Conservation (phyloP, 768 basidiomycete genomes). For the Leccinum subtestaceum region DNA sequence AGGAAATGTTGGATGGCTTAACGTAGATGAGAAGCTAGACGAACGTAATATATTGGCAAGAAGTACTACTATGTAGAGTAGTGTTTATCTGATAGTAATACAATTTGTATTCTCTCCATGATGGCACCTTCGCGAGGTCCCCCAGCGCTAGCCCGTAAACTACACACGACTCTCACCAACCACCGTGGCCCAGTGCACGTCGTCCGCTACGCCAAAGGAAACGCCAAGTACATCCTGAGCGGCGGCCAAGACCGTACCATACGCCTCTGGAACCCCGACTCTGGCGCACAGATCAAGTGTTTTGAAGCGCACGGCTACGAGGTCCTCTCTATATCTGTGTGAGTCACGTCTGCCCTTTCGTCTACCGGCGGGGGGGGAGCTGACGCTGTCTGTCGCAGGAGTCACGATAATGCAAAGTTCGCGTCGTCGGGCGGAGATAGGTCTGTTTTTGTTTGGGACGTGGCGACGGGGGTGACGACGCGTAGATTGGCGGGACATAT, state of each 20-base stretch:
- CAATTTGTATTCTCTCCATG: too few species aligned
- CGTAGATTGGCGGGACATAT: conserved; percentile 85
- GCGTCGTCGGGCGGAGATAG: conserved; percentile 94
- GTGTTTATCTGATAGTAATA: too few species aligned
- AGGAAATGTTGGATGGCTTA: too few species aligned
- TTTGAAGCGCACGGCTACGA: conserved; percentile 96
- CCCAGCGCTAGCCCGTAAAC: conserved; percentile 51
- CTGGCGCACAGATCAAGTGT: conserved; percentile 86
- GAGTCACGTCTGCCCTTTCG: conserved; percentile 29
- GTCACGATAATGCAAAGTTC: conserved; percentile 92
- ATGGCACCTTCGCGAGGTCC: conserved; percentile 58
- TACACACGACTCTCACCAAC: conserved; percentile 58
- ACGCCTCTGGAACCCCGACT: conserved; percentile 84
- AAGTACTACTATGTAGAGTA: too few species aligned
- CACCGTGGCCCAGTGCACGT: conserved; percentile 90
- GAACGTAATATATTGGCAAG: too few species aligned
- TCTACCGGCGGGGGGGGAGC: neutral
- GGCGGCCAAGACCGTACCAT: conserved; percentile 91
- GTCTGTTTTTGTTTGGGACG: conserved; percentile 94
- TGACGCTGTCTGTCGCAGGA: conserved; percentile 38
- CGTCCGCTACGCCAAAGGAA: conserved; percentile 86
- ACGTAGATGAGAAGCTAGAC: too few species aligned
- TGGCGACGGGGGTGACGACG: conserved; percentile 79
- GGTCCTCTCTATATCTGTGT: conserved; percentile 89
- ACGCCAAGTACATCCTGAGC: conserved; percentile 85